Base-by-base conservation (phyloP, 2,329 filamentous ascomycete genomes). In the Fusarium heterosporum region DNA sequence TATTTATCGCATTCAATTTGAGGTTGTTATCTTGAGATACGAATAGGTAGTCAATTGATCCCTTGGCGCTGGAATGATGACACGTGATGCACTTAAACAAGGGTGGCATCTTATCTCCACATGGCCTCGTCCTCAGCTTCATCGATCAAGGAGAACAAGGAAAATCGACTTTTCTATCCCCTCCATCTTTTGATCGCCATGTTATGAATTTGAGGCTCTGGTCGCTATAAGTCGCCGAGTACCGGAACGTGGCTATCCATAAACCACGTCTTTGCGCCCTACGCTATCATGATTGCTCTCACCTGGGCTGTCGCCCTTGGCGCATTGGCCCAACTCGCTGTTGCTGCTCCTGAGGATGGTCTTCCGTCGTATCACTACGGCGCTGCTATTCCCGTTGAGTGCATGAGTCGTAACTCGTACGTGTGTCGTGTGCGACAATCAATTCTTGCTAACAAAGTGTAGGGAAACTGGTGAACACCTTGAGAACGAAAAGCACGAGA, bases 391-490 rank as follows among this genome's bases (percentile, higher is more conserved):
- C 83, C 84, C 36, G 88, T 93, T 19, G 89, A 89, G 73, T 93
- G 90, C 80, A 86, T 93, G 82, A 90, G 91, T 73, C 84, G 90
- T 61, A 91, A 88, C 77, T 86, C 89, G 90, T 92, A 72, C 80
- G 88, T 83, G n/a, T 8, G 7, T 8, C 25, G 13, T 16, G 9
- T 6, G 12, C 5, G 2, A 1, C 14, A 39, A 25, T 3, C 6
- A 7, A 1, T 2, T 8, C 22, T n/a, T 19, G 14, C 55, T 57
- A 14, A 71, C 46, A 2, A 28, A 11, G 1, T 14, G 2, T 75
- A 96, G 92, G 73, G 92, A 96, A 73, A 96, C 92, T 10, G 93
- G 93, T 77, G 93, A 97, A 79, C 93, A 97, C 83, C 90, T 97
- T 74, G 90, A 93, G 75, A 89, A 96, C 76, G 84, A 85, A 34